Base-by-base conservation (phyloP, 1,284 basidiomycete species). In the Hymenochaete sp. region DNA sequence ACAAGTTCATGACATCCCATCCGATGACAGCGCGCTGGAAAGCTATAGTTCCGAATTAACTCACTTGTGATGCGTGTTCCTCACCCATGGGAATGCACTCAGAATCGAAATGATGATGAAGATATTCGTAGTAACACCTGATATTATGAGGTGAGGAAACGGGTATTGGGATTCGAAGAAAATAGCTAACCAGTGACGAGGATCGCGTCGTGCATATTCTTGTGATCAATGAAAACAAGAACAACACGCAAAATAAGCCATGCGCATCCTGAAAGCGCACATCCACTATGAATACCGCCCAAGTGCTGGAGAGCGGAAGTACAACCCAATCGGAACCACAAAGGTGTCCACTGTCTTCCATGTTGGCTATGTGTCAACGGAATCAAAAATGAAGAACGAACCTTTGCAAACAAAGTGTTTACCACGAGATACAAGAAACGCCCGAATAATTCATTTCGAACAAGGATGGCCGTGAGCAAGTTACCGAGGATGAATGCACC, bases 281-380 rank as follows among this genome's bases (percentile, higher is more conserved):
- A 86, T 10, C 82, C 82, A 41, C 75, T 76, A 55, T 83, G 80
- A 53, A 82, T 77, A 25, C 80, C 80, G 10, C 80, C 80, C 9
- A 82, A 64, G 53, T 82, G 79, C 56, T 82, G 79, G 13, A 83
- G 65, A 6, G 66, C 62, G 1, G 79, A 81, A 13, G 79, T 82
- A 52, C 75, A 77, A 19, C 62, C 71, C 1, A 82, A 63, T 18
- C 79, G 67, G 54, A 78, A 77, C 63, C 66, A 67, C 9, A 82
- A 61, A 19, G 79, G 79, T 4, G 79, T 60, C 79, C 79, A 82
- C 79, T 82, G 47, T 10, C 27, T 33, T n/a, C n/a, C 8, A 35
- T 35, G 13, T n/a, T 32, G 13, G 42, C 35, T 49, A 37, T 39
- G 38, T 27, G 10, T 28, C 16, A n/a, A 13, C 18, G 26, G 27